Percentiles rank a stretch among this genome's conserved stretches.
Conservation (phyloP, 2,329 filamentous ascomycete species). For the Cladophialophora yegresii region DNA sequence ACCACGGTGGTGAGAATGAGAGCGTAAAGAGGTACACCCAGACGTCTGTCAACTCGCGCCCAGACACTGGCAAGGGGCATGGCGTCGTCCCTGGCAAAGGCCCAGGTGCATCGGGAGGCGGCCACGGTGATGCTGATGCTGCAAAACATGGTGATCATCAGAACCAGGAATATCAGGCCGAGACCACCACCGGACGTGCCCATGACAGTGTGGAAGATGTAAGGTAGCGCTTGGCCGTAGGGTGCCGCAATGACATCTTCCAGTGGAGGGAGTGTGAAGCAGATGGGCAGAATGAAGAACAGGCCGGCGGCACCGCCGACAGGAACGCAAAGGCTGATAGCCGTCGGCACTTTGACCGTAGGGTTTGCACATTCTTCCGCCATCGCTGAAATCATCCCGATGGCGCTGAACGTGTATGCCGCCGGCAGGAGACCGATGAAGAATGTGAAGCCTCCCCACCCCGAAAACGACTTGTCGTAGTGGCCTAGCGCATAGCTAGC, state of each 20-base stretch:
- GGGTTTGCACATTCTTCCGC: conserved; percentile 61
- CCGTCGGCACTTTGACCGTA: conserved; percentile 55
- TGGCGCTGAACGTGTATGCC: conserved; percentile 60
- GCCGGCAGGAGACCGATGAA: conserved; percentile 64
- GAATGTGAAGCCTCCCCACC: conserved; percentile 63
- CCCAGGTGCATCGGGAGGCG: conserved; percentile 60
- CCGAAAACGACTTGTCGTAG: conserved; percentile 59
- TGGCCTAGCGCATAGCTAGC: conserved; percentile 57
- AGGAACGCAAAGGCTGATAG: conserved; percentile 56
- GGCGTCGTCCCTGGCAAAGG: conserved; percentile 72
- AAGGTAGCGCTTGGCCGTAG: conserved; percentile 53
- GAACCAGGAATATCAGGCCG: conserved; percentile 52
- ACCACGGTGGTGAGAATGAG: conserved; percentile 64
- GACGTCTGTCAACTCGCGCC: conserved; percentile 61
- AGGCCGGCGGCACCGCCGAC: conserved; percentile 58
- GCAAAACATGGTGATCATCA: conserved; percentile 56
- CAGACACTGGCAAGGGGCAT: conserved; percentile 64
- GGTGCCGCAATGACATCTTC: conserved; percentile 51
- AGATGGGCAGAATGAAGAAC: conserved; percentile 59
- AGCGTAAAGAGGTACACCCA: conserved; percentile 68
- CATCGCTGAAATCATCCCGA: conserved; percentile 66
- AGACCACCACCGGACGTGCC: conserved; percentile 52
- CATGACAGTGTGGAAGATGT: conserved; percentile 55
- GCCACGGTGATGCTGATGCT: conserved; percentile 57
- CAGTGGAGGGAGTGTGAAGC: conserved; percentile 53